Conservation (phyloP, 2,329 filamentous ascomycete genomes). For the Didymella lethalis region DNA sequence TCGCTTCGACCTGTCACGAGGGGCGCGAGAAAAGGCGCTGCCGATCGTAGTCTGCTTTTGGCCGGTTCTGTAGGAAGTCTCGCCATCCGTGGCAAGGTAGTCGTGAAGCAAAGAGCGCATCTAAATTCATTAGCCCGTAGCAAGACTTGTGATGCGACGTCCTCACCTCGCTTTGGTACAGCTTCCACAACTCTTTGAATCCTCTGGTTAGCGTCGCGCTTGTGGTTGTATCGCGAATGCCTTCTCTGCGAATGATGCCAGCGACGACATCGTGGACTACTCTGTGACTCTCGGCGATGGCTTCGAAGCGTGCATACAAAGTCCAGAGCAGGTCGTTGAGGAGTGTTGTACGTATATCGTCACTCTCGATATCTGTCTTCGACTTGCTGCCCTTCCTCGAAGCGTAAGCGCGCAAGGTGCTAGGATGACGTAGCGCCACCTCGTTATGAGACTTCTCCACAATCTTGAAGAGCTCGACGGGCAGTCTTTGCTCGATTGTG, state of each 20-base stretch:
- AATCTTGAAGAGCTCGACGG: slow-evolving; percentile 90
- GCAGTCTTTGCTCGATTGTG: slow-evolving; percentile 88
- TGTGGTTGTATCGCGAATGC: slow-evolving; percentile 61
- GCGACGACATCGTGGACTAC: slow-evolving; percentile 92
- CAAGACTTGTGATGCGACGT: no score
- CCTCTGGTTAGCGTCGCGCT: slow-evolving; percentile 76
- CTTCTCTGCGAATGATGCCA: slow-evolving; percentile 84
- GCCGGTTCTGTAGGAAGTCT: slow-evolving; percentile 67
- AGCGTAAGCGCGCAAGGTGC: slow-evolving; percentile 66
- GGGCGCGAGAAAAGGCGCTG: slow-evolving; percentile 62
- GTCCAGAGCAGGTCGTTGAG: slow-evolving; percentile 92
- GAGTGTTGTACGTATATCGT: slow-evolving; percentile 80
- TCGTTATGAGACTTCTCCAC: slow-evolving; percentile 96
- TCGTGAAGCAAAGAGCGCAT: slow-evolving; percentile 94
- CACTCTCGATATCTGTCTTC: slow-evolving; percentile 65
- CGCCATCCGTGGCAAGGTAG: slow-evolving; percentile 91
- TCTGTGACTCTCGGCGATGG: slow-evolving; percentile 93
- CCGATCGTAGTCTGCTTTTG: slow-evolving; percentile 58
- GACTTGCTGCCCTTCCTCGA: slow-evolving; percentile 67
- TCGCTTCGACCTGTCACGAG: slow-evolving; percentile 61
- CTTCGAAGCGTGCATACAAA: slow-evolving; percentile 94
- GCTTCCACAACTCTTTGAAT: slow-evolving; percentile 96
- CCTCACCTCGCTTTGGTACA: slow-evolving; percentile 84
- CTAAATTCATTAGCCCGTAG: slow-evolving; percentile 34
- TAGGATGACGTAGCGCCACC: slow-evolving; percentile 91